Conservation (phyloP, 371 early-diverging fungal species). For the Lichtheimia ornata region DNA sequence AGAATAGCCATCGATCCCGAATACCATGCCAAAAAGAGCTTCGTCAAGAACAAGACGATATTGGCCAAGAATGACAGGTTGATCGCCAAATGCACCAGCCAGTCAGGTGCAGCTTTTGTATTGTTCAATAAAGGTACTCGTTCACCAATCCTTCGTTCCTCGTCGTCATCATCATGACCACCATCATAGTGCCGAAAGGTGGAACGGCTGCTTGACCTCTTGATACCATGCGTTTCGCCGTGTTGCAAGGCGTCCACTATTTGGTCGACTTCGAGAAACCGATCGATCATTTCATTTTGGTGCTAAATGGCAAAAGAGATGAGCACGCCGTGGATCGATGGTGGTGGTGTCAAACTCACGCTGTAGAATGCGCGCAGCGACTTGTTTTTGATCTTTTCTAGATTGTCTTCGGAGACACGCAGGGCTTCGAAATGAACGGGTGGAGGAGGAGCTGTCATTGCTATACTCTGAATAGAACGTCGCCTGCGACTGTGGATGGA, state of each 20-base stretch:
- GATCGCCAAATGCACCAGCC: slow-evolving; percentile 48
- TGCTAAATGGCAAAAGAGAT: slow-evolving; percentile 19
- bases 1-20: slow-evolving; percentile 52
- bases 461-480: slow-evolving; percentile 20
- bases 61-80: slow-evolving; percentile 49
- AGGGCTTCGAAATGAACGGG: slow-evolving; percentile 40
- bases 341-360: slow-evolving; percentile 17
- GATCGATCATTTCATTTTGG: slow-evolving; percentile 48
- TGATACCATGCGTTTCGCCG: slow-evolving; percentile 7
- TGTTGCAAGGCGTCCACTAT: slow-evolving; percentile 35
- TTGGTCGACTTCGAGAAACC: slow-evolving; percentile 45
- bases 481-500: slow-evolving; percentile 15
- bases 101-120: slow-evolving; percentile 2
- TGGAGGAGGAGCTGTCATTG: slow-evolving; percentile 29
- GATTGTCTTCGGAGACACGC: slow-evolving; percentile 34
- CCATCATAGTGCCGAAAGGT: not conserved
- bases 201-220: no score
- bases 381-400: slow-evolving; percentile 32
- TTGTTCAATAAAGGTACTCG: not conserved
- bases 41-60: slow-evolving; percentile 36
- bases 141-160: not conserved
- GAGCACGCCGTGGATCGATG: not conserved
- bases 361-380: slow-evolving; percentile 43
- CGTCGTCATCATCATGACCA: not conserved
- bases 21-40: slow-evolving; percentile 36